Evolutionary conservation across 2,329 filamentous ascomycete species (phyloP), one percentile per base, ranked within the genome.

Genomic region (Trematosphaeria pertusa): DNA sequence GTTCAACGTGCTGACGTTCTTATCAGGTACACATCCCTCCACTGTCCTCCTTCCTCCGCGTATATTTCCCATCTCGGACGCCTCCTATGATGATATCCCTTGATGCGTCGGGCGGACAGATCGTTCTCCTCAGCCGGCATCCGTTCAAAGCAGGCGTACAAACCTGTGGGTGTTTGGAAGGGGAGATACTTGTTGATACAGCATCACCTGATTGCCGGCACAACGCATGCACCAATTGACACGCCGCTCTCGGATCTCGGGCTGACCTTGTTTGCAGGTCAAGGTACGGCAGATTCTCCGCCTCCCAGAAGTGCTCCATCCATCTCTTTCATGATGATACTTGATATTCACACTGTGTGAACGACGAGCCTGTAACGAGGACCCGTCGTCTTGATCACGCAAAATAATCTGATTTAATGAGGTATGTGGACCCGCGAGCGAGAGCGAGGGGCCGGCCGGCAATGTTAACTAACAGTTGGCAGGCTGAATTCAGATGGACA

Each of bases 321-420:
- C n/a, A n/a, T n/a, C n/a, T 61, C 37, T 76, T 73, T 69, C 61
- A 84, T 85, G 83, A 86, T 86, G 82, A 85, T 80, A 75, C 67
- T 65, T 66, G 77, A 76, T 85, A 86, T 86, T 86, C 83, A 86
- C 83, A 85, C 83, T 86, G 82, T 85, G 83, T 84, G 83, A 86
- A 75, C 77, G 73, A 72, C 67, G 70, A 70, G 73, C 69, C 65
- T 69, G 72, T 78, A 78, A 77, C 73, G 74, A 75, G 65, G 65
- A 67, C 59, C 49, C 54, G 58, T 73, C 70, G 78, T 72, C 59
- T 80, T 85, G 82, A 85, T 81, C 80, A 77, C 75, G 73, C 70
- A 79, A 79, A 82, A 82, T 83, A 85, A 83, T 85, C 83, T 86
- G 83, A 86, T 85, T 85, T 85, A 85, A 85, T 85, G 82, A 85